phyloP scores from a whole-genome alignment of 1,284 basidiomycete genomes.

The Cutaneotrichosporon arboriforme region DNA sequence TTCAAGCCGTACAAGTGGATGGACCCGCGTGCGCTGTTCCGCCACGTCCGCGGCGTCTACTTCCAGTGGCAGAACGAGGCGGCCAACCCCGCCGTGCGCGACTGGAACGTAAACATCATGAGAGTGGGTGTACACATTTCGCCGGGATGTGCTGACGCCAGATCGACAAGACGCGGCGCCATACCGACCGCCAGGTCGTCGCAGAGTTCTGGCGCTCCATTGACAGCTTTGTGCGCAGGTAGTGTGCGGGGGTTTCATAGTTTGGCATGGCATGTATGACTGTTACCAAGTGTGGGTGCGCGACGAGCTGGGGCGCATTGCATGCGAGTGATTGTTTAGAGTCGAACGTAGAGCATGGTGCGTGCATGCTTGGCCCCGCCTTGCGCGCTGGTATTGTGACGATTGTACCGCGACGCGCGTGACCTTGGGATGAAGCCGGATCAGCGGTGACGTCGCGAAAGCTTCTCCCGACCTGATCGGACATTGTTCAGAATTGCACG shows the following conservation, averaged over 20 bases:
- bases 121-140: constrained; percentile 57
- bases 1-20: constrained; percentile 95
- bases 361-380: no score
- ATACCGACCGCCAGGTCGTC: constrained; percentile 91
- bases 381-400: no score
- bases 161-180: constrained; percentile 84
- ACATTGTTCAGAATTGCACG: no score
- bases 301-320: no score
- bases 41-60: constrained; percentile 90
- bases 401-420: no score
- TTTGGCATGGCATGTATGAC: no score
- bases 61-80: constrained; percentile 89
- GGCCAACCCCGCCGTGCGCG: constrained; percentile 76
- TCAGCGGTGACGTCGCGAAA: no score
- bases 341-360: no score
- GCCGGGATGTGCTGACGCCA: constrained; percentile 36
- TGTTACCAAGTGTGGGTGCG: no score
- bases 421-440: no score
- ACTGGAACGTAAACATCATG: constrained; percentile 95
- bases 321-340: no score
- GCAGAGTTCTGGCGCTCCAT: constrained; percentile 91
- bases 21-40: constrained; percentile 84
- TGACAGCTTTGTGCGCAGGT: constrained; percentile 49
- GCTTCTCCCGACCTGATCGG: no score
- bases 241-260: not conserved